Conservation (phyloP, 2,329 filamentous ascomycete genomes). For the Stachybotrys elegans region DNA sequence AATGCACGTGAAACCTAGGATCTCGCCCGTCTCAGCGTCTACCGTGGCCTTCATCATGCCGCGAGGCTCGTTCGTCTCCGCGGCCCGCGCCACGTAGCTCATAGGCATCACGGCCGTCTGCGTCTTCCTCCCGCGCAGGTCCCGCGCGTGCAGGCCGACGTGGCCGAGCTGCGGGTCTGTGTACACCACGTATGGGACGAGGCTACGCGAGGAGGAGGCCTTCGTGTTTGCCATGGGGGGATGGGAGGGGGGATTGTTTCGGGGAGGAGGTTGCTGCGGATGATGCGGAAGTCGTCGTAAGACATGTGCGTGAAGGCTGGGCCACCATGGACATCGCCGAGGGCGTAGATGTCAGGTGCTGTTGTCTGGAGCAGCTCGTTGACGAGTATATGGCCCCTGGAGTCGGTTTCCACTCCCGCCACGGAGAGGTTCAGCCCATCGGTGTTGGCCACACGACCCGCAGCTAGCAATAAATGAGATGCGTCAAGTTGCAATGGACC, state of each 20-base stretch:
- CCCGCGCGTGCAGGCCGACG: constrained; percentile 40
- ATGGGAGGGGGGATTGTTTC: constrained; percentile 15
- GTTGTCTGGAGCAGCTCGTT: constrained; percentile 39
- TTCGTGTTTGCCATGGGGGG: constrained; percentile 19
- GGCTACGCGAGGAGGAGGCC: constrained; percentile 20
- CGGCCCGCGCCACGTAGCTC: constrained; percentile 42
- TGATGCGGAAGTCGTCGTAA: constrained; percentile 51
- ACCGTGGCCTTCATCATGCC: constrained; percentile 49
- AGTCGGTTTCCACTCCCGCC: constrained; percentile 34
- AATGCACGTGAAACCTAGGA: constrained; percentile 47
- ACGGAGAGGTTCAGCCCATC: constrained; percentile 34
- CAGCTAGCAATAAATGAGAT: constrained; percentile 45
- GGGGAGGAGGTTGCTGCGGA: constrained; percentile 38
- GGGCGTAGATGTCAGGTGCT: constrained; percentile 36
- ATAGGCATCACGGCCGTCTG: constrained; percentile 46
- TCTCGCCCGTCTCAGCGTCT: constrained; percentile 40
- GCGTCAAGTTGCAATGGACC: constrained; percentile 23
- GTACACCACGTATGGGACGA: constrained; percentile 45
- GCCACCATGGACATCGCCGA: constrained; percentile 47
- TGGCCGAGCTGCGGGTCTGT: constrained; percentile 50
- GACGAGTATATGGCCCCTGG: constrained; percentile 37
- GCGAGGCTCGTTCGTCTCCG: constrained; percentile 46
- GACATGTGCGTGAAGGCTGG: constrained; percentile 52
- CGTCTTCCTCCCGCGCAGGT: constrained; percentile 26
- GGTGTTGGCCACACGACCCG: constrained; percentile 46